Evolutionary conservation across 345 rosid species (phyloP).

Genomic region (Eucalyptus grandis): DNA sequence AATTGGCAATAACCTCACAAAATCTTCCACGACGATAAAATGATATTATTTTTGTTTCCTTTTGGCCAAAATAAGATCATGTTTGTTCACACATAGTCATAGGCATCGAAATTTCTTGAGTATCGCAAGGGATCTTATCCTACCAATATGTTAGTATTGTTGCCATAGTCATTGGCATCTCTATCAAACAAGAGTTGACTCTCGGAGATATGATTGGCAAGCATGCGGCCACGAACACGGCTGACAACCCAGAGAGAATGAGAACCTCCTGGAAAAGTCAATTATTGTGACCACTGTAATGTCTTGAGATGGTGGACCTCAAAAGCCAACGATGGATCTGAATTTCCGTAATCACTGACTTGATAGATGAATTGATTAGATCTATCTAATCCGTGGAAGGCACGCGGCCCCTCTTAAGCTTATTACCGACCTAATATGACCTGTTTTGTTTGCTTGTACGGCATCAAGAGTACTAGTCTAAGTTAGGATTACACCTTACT

Average conservation of each 20-base stretch:
- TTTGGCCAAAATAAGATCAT: no score
- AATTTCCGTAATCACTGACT: neutral
- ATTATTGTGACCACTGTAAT: neutral
- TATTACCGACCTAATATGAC: neutral
- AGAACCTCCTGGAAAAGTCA: neutral
- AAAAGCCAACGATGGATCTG: neutral
- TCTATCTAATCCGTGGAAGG: neutral
- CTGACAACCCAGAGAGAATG: neutral
- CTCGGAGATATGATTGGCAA: neutral
- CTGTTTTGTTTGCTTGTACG: neutral
- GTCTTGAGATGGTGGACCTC: neutral
- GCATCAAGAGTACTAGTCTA: neutral
- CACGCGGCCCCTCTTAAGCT: neutral
- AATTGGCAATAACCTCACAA: fast-evolving
- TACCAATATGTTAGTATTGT: neutral
- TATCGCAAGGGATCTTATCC: neutral
- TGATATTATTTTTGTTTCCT: no score
- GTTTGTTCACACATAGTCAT: neutral
- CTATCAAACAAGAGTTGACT: neutral
- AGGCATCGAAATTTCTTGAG: neutral
- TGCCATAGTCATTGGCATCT: neutral
- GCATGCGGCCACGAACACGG: neutral
- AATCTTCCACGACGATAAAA: no score
- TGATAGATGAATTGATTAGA: neutral
- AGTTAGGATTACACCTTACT: neutral